Conservation (phyloP, 148 eudicot species). For the Rhododendron simsii region DNA sequence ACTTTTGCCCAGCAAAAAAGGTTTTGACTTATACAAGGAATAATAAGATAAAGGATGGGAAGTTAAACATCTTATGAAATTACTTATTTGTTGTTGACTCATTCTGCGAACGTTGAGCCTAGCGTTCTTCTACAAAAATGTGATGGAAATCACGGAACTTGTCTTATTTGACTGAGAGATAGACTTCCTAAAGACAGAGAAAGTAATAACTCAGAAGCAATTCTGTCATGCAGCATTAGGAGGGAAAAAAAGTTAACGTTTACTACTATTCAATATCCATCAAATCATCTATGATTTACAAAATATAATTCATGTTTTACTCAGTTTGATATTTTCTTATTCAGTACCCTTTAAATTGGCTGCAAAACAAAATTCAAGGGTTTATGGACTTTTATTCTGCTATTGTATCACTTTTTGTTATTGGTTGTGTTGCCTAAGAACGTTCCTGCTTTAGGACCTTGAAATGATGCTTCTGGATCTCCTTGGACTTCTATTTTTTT, state of each 20-base stretch:
- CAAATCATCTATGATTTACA: background rate
- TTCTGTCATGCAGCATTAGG: background rate
- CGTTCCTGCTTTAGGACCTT: conserved; percentile 31
- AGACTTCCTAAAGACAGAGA: background rate
- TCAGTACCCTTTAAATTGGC: background rate
- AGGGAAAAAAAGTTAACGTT: background rate
- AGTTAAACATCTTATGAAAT: background rate
- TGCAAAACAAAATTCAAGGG: background rate
- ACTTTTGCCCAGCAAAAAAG: too few relatives aligned
- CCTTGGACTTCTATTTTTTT: conserved; percentile 75
- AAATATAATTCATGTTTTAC: background rate
- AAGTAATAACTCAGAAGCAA: background rate
- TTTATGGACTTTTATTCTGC: background rate
- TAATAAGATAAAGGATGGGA: background rate
- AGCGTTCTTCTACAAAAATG: background rate
- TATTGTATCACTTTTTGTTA: background rate
- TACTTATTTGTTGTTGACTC: background rate
- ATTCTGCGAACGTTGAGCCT: background rate
- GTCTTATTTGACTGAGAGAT: background rate
- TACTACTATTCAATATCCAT: background rate
- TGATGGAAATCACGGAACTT: background rate
- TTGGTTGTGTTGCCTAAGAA: background rate
- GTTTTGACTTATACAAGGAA: background rate
- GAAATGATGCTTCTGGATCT: conserved; percentile 60
- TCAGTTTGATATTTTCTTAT: background rate